A percentile compares a stretch with the other conserved stretches of the same genome.
Conservation (phyloP, 2,329 filamentous ascomycete genomes). For the Teratosphaeria gauchensis region DNA sequence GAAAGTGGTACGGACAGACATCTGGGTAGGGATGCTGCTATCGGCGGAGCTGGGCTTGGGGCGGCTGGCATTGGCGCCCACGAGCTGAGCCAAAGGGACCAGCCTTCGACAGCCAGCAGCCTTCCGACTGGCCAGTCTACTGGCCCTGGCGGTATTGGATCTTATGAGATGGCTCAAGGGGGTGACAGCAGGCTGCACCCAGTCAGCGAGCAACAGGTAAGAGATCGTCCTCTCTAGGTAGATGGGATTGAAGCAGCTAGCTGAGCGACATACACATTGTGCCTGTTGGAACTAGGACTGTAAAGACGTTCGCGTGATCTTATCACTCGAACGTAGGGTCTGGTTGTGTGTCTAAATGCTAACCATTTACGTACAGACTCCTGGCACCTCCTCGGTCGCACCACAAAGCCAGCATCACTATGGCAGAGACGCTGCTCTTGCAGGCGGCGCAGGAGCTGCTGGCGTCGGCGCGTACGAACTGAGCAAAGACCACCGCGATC, state of each 20-base stretch:
- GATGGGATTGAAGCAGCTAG: not conserved
- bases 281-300: not conserved
- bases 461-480: slow-evolving; percentile 23
- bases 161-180: slow-evolving; percentile 7
- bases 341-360: not conserved
- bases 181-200: not conserved
- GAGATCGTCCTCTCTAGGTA: not conserved
- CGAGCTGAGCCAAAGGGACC: not conserved
- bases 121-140: slow-evolving; percentile 3
- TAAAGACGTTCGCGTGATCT: not conserved
- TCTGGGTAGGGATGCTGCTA: slow-evolving; percentile 13
- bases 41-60: slow-evolving; percentile 8
- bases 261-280: not conserved
- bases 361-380: not conserved
- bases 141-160: slow-evolving; percentile 19
- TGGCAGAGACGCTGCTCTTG: slow-evolving; percentile 23
- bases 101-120: not conserved
- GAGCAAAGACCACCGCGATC: slow-evolving; percentile 7
- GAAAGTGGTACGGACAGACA: slow-evolving; percentile 13
- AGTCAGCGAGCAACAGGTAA: not conserved
- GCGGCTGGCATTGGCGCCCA: slow-evolving; percentile 13
- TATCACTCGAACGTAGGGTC: too few species aligned
- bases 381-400: not conserved
- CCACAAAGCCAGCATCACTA: slow-evolving; percentile 10
- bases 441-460: slow-evolving; percentile 19